Base-by-base conservation (phyloP, 2,329 filamentous ascomycete genomes). In the Lachnellula arida region DNA sequence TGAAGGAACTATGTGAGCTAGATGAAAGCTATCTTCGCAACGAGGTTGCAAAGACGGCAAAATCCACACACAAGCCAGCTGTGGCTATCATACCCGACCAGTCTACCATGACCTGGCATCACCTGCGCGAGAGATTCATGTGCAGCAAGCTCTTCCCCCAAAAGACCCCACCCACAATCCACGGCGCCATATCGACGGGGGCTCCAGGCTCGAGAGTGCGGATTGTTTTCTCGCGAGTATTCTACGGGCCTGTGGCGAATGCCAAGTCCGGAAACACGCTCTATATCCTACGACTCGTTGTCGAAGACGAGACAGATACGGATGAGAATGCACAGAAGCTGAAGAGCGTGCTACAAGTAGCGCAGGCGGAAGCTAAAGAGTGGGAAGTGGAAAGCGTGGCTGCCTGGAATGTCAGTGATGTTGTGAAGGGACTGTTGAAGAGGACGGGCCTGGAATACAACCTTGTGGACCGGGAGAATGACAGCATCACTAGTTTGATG, bases 101-200 rank as follows among this genome's bases (percentile, higher is more conserved):
- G 57, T 81, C 86, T 55, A 83, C 84, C 6, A 79, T 91, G 62
- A 73, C 79, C 58, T 95, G 90, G 90, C 87, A 93, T 71, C 83
- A 90, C 70, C 83, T 85, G 56, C 84, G 93, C 49, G 91, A 96
- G 72, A 85, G 91, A 49, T 94, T 88, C 70, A 86, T 93, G 67
- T 81, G 81, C 5, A 77, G 79, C 53, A 79, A 83, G 59, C 75
- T 92, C 5, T 81, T 87, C 61, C 75, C 79, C 4, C 19, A 23
- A 1, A 73, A 75, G 17, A 69, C 68, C 61, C 15, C 60, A 0
- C 86, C 89, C 0, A 67, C 75, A 0, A 75, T 88, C 53, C 87
- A 88, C 66, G 92, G 92, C 14, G 90, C 88, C 2, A 76, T 91
- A 1, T 82, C 86, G 44, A 74, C 74, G 6, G 77, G 78, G 1